A percentile compares a stretch with the other conserved stretches of the same genome.
Evolutionary conservation across 2,329 filamentous ascomycete species (phyloP).

Genomic region (Geosmithia flava): DNA sequence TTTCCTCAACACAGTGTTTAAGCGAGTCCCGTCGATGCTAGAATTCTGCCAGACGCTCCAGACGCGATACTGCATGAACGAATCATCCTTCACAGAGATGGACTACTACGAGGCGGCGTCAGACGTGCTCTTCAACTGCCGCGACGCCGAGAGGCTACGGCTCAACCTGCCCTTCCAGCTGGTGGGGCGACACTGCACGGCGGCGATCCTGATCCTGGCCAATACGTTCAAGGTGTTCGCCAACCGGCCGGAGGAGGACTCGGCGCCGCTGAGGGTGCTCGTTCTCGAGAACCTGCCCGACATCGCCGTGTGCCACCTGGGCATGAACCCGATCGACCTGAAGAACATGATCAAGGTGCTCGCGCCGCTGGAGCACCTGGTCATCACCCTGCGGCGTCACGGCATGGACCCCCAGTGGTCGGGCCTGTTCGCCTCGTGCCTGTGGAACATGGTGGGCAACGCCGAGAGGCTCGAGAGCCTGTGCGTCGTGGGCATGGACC

Average conservation of each 20-base stretch:
- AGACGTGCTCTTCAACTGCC: slow-evolving; percentile 29
- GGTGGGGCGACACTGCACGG: slow-evolving; percentile 28
- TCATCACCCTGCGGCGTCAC: slow-evolving; percentile 32
- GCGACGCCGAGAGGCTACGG: slow-evolving; percentile 31
- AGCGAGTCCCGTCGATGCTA: slow-evolving; percentile 30
- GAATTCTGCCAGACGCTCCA: slow-evolving; percentile 29
- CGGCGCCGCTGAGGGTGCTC: slow-evolving; percentile 26
- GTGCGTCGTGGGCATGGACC: slow-evolving; percentile 32
- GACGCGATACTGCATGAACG: slow-evolving; percentile 33
- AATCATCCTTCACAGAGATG: slow-evolving; percentile 33
- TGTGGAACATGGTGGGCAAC: slow-evolving; percentile 37
- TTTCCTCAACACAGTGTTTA: slow-evolving; percentile 32
- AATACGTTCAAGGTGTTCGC: slow-evolving; percentile 37
- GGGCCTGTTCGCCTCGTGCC: slow-evolving; percentile 26
- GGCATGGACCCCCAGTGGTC: slow-evolving; percentile 20
- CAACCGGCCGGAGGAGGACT: slow-evolving; percentile 29
- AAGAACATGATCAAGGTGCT: slow-evolving; percentile 32
- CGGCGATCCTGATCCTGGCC: slow-evolving; percentile 37
- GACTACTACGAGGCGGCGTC: slow-evolving; percentile 30
- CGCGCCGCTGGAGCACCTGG: slow-evolving; percentile 26
- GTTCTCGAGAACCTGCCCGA: slow-evolving; percentile 39
- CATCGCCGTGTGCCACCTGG: slow-evolving; percentile 31
- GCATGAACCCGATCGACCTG: slow-evolving; percentile 37
- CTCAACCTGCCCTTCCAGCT: slow-evolving; percentile 39
- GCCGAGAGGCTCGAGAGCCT: slow-evolving; percentile 30